Evolutionary conservation across 352 stramenopile species (phyloP).

Genomic region (Phytophthora citricola): DNA sequence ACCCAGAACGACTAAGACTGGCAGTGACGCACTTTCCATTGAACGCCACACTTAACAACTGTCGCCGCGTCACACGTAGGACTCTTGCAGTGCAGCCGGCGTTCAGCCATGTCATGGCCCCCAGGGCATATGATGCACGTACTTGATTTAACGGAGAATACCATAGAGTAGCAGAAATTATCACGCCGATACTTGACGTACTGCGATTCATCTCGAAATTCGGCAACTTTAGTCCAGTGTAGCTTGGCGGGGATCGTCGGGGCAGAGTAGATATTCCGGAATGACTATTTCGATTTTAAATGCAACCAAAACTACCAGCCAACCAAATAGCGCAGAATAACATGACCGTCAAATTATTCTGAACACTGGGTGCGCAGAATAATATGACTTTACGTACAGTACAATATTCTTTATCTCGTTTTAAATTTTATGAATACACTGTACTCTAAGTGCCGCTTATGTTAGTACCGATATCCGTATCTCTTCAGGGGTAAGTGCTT

Average conservation of each 20-base stretch:
- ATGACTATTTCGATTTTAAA: not conserved
- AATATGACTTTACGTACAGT: not conserved
- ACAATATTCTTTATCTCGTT: not conserved
- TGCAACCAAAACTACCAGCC: no score
- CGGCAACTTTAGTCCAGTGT: slow-evolving; percentile 3
- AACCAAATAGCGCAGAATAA: not conserved
- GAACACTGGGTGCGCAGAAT: not conserved
- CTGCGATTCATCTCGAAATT: not conserved
- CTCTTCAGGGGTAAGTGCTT: not conserved
- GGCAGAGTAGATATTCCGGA: not conserved
- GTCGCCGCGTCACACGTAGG: not conserved
- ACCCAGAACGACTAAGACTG: not conserved
- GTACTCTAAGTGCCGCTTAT: not conserved
- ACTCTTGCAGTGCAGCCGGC: slow-evolving; percentile 10
- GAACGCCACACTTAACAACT: slow-evolving; percentile 3
- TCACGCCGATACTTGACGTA: slow-evolving; percentile 6
- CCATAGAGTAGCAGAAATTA: slow-evolving; percentile 7
- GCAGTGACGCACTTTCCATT: slow-evolving; percentile 3
- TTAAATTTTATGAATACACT: not conserved
- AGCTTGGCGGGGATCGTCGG: slow-evolving; percentile 2
- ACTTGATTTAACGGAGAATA: not conserved
- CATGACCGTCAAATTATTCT: not conserved
- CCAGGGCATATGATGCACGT: slow-evolving; percentile 8
- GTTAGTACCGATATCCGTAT: not conserved
- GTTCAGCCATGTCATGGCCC: slow-evolving; percentile 13